A percentile compares a stretch with the other conserved stretches of the same genome.
phyloP scores from a whole-genome alignment of 352 stramenopile genomes.

The Phytophthora cryptogea region DNA sequence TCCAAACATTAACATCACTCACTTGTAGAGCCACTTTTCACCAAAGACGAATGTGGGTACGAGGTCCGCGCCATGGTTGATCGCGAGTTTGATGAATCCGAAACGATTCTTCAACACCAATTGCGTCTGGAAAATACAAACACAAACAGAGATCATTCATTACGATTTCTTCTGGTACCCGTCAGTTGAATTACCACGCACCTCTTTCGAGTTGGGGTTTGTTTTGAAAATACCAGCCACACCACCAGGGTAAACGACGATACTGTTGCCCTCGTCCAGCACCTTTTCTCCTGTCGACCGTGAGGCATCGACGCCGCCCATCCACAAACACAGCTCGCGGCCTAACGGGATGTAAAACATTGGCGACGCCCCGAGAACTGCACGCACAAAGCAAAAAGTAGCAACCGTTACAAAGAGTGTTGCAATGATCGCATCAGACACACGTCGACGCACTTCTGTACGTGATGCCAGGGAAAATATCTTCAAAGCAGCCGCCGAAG shows the following conservation, averaged over 20 bases:
- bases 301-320: slow-evolving; percentile 48
- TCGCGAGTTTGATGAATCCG: slow-evolving; percentile 52
- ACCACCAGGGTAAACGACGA: slow-evolving; percentile 54
- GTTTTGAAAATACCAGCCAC: slow-evolving; percentile 50
- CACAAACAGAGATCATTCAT: background rate
- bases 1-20: slow-evolving; percentile 5
- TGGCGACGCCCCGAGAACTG: slow-evolving; percentile 56
- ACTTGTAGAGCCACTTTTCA: slow-evolving; percentile 64
- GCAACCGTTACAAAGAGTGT: background rate
- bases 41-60: slow-evolving; percentile 57
- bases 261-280: slow-evolving; percentile 41
- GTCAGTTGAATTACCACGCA: background rate
- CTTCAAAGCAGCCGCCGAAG: slow-evolving; percentile 52
- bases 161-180: background rate
- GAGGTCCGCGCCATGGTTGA: slow-evolving; percentile 47
- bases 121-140: slow-evolving; percentile 23
- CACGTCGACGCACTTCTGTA: slow-evolving; percentile 18
- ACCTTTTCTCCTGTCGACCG: slow-evolving; percentile 47
- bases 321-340: slow-evolving; percentile 66
- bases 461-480: slow-evolving; percentile 39
- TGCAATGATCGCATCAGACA: background rate
- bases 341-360: slow-evolving; percentile 67
- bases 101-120: slow-evolving; percentile 48
- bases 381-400: background rate
- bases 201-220: slow-evolving; percentile 54